Evolutionary conservation across 2,329 filamentous ascomycete species (phyloP), one percentile per base, ranked within the genome.

Genomic region (Gaeumannomyces tritici): DNA sequence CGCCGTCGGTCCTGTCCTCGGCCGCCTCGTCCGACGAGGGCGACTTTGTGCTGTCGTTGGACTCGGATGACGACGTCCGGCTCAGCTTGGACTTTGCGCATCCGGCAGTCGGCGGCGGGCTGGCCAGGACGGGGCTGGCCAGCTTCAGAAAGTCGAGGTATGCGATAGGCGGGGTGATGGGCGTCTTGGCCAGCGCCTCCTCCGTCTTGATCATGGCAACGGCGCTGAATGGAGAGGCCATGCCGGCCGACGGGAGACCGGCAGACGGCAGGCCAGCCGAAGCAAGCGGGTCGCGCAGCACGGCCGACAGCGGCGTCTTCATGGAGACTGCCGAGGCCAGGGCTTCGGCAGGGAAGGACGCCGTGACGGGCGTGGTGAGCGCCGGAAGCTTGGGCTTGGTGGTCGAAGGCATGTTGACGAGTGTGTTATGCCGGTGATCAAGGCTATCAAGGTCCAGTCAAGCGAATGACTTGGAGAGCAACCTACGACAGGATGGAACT

Each of bases 141-240:
- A 88, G 87, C 76, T 92, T 93, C 66, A 98, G 86, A 72, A 97
- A 98, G 71, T 98, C 92, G 67, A 91, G 89, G 73, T 98, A 98
- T 63, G 93, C 93, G 27, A 84, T 81, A 3, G 93, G 93, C 61
- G 93, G 93, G 61, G 90, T 96, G 73, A 98, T 96, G 59, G 93
- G 93, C 5, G 93, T 97, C 76, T 87, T 89, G 63, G 86, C 75
- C 57, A 80, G 75, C 64, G 87, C 83, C 63, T 89, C 81, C 68
- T 89, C 83, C 62, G 78, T 77, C 74, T 93, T 93, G 79, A 93
- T 84, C 68, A 83, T 81, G 62, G 80, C 68, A 64, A 69, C 68
- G 60, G 69, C 77, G 26, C 84, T 79, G 58, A 80, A 80, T 4
- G 71, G 70, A 12, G 71, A 74, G 33, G 66, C 66, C 24, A 75